These are phyloP conservation scores for Saturnispora bothae DNA, from an alignment of 805 yeast genomes.

Conservation along the genomic window DNA sequence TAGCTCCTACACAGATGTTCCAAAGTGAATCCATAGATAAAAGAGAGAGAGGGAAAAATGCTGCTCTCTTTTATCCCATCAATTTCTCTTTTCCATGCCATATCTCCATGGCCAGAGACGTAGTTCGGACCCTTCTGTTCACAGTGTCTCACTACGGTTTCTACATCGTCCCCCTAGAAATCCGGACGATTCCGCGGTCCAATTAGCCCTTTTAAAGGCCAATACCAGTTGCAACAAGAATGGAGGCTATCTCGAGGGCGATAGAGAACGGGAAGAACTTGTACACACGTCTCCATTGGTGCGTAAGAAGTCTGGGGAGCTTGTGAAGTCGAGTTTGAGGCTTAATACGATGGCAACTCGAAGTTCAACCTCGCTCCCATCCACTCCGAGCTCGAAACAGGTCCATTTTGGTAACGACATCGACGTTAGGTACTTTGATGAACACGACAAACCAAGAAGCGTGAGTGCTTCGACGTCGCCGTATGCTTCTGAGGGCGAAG, in stretches of 20 bases:
- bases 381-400: conserved; percentile 53
- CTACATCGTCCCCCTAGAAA: no score
- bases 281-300: no score
- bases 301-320: conserved; percentile 83
- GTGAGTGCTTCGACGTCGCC: conserved; percentile 65
- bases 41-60: not conserved
- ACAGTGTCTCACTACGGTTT: no score
- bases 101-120: no score
- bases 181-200: no score
- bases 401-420: conserved; percentile 78
- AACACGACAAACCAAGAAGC: conserved; percentile 65
- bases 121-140: no score
- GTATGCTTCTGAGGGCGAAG: conserved; percentile 23
- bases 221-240: conserved; percentile 17
- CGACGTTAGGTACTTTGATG: conserved; percentile 64
- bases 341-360: conserved; percentile 21
- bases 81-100: no score
- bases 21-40: conserved; percentile 32
- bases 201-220: conserved; percentile 22
- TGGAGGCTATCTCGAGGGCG: no score
- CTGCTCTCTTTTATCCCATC: no score
- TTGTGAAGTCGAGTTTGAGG: conserved; percentile 66
- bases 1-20: conserved; percentile 58
- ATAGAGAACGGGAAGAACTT: no score
- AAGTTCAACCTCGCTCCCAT: conserved; percentile 36